Base-by-base conservation (phyloP, 1,284 basidiomycete species). In the Volvariella volvacea region DNA sequence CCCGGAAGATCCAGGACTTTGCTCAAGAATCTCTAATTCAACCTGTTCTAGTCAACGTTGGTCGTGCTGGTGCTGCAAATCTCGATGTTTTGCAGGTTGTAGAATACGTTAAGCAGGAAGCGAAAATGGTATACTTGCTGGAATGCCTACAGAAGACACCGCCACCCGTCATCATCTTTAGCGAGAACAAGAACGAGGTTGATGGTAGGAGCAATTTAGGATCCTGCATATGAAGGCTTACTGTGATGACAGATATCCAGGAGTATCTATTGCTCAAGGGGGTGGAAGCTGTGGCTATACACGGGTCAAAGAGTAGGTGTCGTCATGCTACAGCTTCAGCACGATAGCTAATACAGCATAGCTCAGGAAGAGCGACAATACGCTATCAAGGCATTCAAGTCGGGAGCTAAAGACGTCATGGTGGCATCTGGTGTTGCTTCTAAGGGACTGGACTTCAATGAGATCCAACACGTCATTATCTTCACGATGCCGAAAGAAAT, bases 401-500 rank as follows among this genome's bases (percentile, higher is more conserved):
- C 86, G 1, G 95, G 95, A 16, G 88, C 85, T 39, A 98, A 98
- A 61, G 96, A 99, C 61, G 95, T 99, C 44, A 98, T 99, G 95
- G 96, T 99, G 25, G 96, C 96, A 3, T 96, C 92, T 2, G 87
- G 94, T 19, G 93, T 99, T 15, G 96, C 95, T 0, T 95, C 91
- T 39, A 99, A 99, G 62, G 96, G 96, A 21, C 79, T 99, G 47
- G 96, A 99, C 64, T 99, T 99, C 65, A 93, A 89, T 63, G 94
- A 98, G 59, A 96, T 99, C 50, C 95, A 95, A 55, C 93, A 95
- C 57, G 92, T 95, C 54, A 94, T 95, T 63, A 96, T 95, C 50
- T 99, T 94, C 64, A 86, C 90, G 12, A 99, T 99, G 96, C 96
- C 96, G 0, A 98, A 97, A 63, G 96, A 99, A 68, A 98, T 99